A percentile compares a stretch with the other conserved stretches of the same genome.
These are phyloP conservation scores for Solanum chacoense DNA, from an alignment of 305 asterid genomes.

Conservation along the genomic window DNA sequence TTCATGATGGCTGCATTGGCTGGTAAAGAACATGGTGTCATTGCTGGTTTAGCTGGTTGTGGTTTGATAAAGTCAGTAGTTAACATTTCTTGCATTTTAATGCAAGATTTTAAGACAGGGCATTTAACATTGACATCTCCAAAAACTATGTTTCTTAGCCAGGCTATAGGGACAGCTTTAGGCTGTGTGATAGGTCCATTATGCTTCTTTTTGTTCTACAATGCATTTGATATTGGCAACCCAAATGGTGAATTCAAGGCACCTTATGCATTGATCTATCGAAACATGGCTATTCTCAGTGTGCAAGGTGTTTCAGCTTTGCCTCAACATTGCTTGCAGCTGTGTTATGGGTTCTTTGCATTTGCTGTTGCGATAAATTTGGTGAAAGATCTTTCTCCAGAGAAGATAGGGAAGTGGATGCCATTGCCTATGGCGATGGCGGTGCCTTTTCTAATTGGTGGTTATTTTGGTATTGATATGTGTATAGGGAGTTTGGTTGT, in stretches of 20 bases:
- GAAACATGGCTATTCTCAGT: constrained; percentile 59
- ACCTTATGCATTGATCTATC: constrained; percentile 54
- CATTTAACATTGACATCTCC: constrained; percentile 64
- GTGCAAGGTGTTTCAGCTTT: constrained; percentile 67
- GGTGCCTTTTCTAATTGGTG: constrained; percentile 59
- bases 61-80: constrained; percentile 64
- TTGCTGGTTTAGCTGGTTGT: constrained; percentile 65
- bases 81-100: constrained; percentile 48
- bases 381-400: constrained; percentile 42
- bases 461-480: constrained; percentile 59
- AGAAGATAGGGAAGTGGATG: constrained; percentile 49
- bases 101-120: constrained; percentile 77
- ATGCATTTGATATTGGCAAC: constrained; percentile 70
- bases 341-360: constrained; percentile 52
- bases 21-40: constrained; percentile 59
- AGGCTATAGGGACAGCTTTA: constrained; percentile 55
- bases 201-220: constrained; percentile 56
- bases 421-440: constrained; percentile 80
- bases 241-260: constrained; percentile 66
- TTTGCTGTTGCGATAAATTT: constrained; percentile 38
- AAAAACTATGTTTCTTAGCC: constrained; percentile 59
- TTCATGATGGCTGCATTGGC: constrained; percentile 63
- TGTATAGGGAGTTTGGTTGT: constrained; percentile 61
- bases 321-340: constrained; percentile 53
- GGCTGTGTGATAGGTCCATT: constrained; percentile 61